Percentiles rank a stretch among this genome's conserved stretches.
Conservation (phyloP, 345 rosid species). For the Brassica juncea region DNA sequence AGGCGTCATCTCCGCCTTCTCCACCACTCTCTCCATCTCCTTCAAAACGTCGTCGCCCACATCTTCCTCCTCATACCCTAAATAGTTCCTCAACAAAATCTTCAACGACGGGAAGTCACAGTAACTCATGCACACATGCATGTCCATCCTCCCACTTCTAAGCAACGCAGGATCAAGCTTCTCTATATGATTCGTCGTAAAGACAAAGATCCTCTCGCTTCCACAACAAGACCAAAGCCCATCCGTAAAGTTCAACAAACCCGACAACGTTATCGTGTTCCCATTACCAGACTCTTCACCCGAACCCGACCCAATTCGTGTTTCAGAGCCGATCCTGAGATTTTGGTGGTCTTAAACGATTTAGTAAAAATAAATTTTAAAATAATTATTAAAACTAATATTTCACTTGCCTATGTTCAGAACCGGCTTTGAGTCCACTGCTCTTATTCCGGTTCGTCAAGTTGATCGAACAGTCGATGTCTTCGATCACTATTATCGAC, state of each 20-base stretch:
- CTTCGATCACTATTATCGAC: slow-evolving; percentile 89
- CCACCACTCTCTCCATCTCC: slow-evolving; percentile 53
- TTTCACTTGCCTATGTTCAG: not conserved
- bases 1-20: slow-evolving; percentile 82
- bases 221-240: slow-evolving; percentile 99
- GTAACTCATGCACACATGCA: slow-evolving; percentile 85
- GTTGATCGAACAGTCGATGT: slow-evolving; percentile 84
- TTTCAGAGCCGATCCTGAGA: slow-evolving; percentile 37
- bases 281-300: slow-evolving; percentile 46
- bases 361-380: not conserved
- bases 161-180: slow-evolving; percentile 91
- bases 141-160: slow-evolving; percentile 94
- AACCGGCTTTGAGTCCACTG: slow-evolving; percentile 6
- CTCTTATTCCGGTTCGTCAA: slow-evolving; percentile 56
- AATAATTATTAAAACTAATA: no score
- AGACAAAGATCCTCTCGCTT: slow-evolving; percentile 91
- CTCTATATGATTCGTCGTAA: slow-evolving; percentile 90
- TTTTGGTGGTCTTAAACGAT: no score
- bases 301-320: slow-evolving; percentile 45
- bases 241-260: slow-evolving; percentile 88
- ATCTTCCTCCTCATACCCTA: slow-evolving; percentile 52
- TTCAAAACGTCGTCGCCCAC: slow-evolving; percentile 38
- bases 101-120: slow-evolving; percentile 69
- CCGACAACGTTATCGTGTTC: slow-evolving; percentile 78
- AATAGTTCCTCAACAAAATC: slow-evolving; percentile 70